A percentile compares a stretch with the other conserved stretches of the same genome.
Evolutionary conservation across 2,329 filamentous ascomycete genomes (phyloP).

Genomic region (Venturia aucupariae): DNA sequence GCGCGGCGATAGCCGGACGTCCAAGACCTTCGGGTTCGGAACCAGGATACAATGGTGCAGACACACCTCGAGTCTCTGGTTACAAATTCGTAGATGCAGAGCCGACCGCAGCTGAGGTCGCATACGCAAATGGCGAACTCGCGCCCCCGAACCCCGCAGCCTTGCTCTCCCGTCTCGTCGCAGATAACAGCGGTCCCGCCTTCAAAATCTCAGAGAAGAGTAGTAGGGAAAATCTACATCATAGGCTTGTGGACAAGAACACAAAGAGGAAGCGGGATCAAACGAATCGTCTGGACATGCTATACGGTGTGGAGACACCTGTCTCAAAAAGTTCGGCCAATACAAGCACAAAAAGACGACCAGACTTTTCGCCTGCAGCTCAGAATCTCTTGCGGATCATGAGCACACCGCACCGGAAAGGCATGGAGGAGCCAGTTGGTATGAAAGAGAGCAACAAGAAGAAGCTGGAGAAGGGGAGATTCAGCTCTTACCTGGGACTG

Average conservation of each 20-base stretch:
- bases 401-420: conserved; percentile 27
- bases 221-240: conserved; percentile 33
- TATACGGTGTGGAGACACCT: conserved; percentile 26
- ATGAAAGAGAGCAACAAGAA: background rate
- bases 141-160: background rate
- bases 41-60: conserved; percentile 11
- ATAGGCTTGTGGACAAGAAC: conserved; percentile 77
- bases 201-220: conserved; percentile 11
- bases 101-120: conserved; percentile 11
- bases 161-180: conserved; percentile 7
- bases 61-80: conserved; percentile 13
- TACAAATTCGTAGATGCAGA: conserved; percentile 16
- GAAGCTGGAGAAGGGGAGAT: background rate
- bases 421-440: conserved; percentile 19
- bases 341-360: conserved; percentile 44
- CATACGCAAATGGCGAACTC: conserved; percentile 6
- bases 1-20: conserved; percentile 71
- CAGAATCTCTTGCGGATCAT: conserved; percentile 58
- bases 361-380: conserved; percentile 62
- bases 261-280: conserved; percentile 59
- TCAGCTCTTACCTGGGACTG: background rate
- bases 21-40: conserved; percentile 40
- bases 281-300: conserved; percentile 8
- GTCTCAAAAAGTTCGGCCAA: conserved; percentile 20
- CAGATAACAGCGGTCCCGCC: conserved; percentile 7